phyloP scores from a whole-genome alignment of 139 green algal genomes.

The Chloropicon primus region DNA sequence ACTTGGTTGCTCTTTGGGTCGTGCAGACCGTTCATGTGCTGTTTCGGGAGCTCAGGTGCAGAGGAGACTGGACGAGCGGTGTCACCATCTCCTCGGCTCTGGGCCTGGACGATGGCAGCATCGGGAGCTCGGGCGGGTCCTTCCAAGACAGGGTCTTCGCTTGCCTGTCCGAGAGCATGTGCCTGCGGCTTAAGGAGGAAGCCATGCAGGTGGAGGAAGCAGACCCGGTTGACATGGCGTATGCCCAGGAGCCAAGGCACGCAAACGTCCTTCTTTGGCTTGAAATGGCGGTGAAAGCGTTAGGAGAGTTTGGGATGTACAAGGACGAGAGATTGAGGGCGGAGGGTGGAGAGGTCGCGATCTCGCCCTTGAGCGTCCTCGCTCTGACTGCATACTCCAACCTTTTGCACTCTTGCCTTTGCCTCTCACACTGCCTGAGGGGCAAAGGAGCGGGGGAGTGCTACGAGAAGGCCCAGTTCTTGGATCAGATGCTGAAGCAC shows the following conservation, averaged over 20 bases:
- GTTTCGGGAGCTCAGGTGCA: not conserved
- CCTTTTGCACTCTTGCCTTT: not conserved
- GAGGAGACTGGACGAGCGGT: not conserved
- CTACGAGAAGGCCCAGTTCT: not conserved
- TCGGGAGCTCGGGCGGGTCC: too few species aligned
- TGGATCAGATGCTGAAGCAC: not conserved
- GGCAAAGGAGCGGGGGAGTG: not conserved
- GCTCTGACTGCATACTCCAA: not conserved
- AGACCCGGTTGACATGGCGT: not conserved
- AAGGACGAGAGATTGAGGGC: not conserved
- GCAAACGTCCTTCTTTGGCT: not conserved
- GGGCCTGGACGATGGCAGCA: not conserved
- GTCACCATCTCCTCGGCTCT: not conserved
- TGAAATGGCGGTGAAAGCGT: not conserved
- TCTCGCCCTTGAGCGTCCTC: not conserved
- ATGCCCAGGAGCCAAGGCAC: not conserved
- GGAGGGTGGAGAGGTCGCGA: not conserved
- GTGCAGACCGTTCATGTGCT: not conserved
- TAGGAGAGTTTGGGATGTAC: not conserved
- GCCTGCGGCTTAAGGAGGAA: not conserved
- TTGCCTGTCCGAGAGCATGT: not conserved
- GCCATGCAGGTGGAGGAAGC: not conserved
- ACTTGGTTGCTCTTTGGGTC: not conserved
- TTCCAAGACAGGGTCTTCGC: not conserved
- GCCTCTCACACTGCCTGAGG: not conserved